phyloP scores from a whole-genome alignment of 352 stramenopile species.

The Pythium scleroteichum region DNA sequence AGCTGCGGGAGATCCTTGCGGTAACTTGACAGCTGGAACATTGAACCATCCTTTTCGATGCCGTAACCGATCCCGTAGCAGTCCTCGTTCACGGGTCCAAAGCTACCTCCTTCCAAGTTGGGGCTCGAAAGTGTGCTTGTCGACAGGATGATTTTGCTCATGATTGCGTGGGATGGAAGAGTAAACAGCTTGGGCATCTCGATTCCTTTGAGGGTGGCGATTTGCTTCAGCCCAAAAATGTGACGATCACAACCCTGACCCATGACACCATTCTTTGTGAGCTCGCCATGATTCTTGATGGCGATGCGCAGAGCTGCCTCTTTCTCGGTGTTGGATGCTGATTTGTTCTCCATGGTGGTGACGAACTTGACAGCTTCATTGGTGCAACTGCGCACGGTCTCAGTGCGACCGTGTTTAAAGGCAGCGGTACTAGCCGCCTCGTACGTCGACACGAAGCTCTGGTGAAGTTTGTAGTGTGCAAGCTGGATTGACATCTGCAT shows the following conservation, averaged over 20 bases:
- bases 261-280: conserved; percentile 91
- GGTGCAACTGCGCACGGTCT: conserved; percentile 89
- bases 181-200: conserved; percentile 77
- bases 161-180: conserved; percentile 69
- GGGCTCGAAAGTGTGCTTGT: conserved; percentile 88
- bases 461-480: conserved; percentile 82
- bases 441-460: conserved; percentile 86
- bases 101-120: conserved; percentile 85
- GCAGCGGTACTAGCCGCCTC: conserved; percentile 87
- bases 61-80: conserved; percentile 91
- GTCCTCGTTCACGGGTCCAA: conserved; percentile 87
- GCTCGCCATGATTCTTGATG: conserved; percentile 86
- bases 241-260: conserved; percentile 90
- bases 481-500: conserved; percentile 93
- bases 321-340: conserved; percentile 58
- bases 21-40: conserved; percentile 88
- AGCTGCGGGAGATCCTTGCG: conserved; percentile 73
- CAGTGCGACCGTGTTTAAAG: conserved; percentile 91
- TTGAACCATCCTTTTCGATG: conserved; percentile 79
- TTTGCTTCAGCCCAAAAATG: conserved; percentile 76
- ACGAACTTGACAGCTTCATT: conserved; percentile 84
- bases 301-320: conserved; percentile 59
- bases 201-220: conserved; percentile 61
- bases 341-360: conserved; percentile 61
- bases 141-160: conserved; percentile 91